phyloP scores from a whole-genome alignment of 805 yeast species.

The Kodamaea leandrae region DNA sequence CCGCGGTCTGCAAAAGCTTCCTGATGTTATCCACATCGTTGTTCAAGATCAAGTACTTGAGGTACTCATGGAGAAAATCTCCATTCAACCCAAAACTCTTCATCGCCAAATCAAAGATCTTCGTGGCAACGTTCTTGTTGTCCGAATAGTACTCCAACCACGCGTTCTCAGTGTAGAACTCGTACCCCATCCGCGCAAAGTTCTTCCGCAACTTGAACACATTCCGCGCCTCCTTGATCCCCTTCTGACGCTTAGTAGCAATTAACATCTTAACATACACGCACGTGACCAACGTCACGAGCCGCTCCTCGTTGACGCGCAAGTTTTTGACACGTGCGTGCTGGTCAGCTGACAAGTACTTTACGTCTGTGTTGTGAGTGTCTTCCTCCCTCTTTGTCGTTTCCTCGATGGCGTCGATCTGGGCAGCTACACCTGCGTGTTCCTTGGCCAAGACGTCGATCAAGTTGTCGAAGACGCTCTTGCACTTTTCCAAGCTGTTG shows the following conservation, averaged over 20 bases:
- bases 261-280: conserved; percentile 71
- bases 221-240: conserved; percentile 68
- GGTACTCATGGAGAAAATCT: conserved; percentile 62
- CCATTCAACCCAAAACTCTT: conserved; percentile 54
- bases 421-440: conserved; percentile 26
- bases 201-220: conserved; percentile 69
- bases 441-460: conserved; percentile 44
- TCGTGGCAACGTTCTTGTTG: conserved; percentile 65
- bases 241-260: conserved; percentile 63
- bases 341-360: conserved; percentile 15
- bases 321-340: conserved; percentile 17
- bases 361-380: conserved; percentile 10
- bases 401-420: conserved; percentile 23
- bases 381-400: conserved; percentile 7
- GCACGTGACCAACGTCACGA: conserved; percentile 49
- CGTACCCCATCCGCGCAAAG: conserved; percentile 60
- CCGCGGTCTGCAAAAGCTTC: conserved; percentile 75
- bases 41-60: conserved; percentile 65
- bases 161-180: conserved; percentile 80
- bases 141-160: conserved; percentile 71
- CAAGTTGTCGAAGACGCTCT: conserved; percentile 48
- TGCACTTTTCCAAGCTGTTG: conserved; percentile 49
- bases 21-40: conserved; percentile 75
- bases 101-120: conserved; percentile 77
- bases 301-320: conserved; percentile 22